Base-by-base conservation (phyloP, 2,329 filamentous ascomycete genomes). In the Geosmithia putterillii region DNA sequence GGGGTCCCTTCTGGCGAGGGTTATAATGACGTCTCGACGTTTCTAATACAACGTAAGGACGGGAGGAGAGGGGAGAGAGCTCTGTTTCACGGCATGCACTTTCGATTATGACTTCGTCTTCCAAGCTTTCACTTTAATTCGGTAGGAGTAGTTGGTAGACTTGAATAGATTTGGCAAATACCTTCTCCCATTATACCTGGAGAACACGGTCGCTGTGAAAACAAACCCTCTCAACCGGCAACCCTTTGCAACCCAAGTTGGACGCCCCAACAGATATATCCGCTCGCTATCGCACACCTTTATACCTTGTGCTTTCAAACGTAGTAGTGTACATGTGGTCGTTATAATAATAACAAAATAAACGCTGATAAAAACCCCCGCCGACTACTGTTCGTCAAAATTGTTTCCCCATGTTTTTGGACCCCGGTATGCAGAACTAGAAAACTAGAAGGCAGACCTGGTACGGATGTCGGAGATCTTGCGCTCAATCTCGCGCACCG, bases 401-500 rank as follows among this genome's bases (percentile, higher is more conserved):
- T n/a, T n/a, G n/a, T n/a, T n/a, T n/a, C n/a, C n/a, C n/a, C n/a
- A n/a, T n/a, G n/a, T n/a, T n/a, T n/a, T n/a, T n/a, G n/a, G n/a
- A n/a, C n/a, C n/a, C n/a, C n/a, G n/a, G n/a, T n/a, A n/a, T n/a
- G n/a, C n/a, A n/a, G n/a, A n/a, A n/a, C n/a, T n/a, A n/a, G n/a
- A n/a, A n/a, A n/a, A n/a, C n/a, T 64, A 78, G 51, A 79, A 78
- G 39, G 74, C 74, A 47, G 74, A 76, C 44, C 74, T 63, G 32
- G 74, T 77, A 41, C 74, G 73, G 41, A 78, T 68, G 47, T 79
- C 73, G 47, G 85, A 88, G 57, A 98, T 90, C 67, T 95, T 95
- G 56, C 92, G 81, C 71, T 98, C 94, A 56, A 98, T 92, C 64
- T 96, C 86, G 53, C 87, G 70, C 44, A 95, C 81, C 37, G 86